Conservation (phyloP, 805 yeast genomes). For the Metschnikowia vanudenii region DNA sequence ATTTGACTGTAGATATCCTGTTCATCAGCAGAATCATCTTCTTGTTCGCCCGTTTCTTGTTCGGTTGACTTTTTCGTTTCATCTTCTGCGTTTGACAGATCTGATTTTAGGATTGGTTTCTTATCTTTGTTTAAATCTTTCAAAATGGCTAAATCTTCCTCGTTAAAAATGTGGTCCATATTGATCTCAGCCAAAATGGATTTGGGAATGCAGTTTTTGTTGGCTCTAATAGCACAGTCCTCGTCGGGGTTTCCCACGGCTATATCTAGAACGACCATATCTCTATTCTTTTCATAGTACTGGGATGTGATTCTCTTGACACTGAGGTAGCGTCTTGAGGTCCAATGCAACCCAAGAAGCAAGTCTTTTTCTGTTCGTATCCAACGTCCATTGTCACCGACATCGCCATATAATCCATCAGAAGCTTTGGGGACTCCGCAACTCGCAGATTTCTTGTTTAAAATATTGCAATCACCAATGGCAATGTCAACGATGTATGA, state of each 20-base stretch:
- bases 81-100: constrained; percentile 1
- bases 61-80: neutral
- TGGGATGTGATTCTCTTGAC: constrained; percentile 26
- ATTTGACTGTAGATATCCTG: too few species aligned
- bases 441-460: constrained; percentile 8
- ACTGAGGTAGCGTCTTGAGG: constrained; percentile 39
- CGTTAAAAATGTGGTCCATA: constrained; percentile 26
- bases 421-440: constrained; percentile 17
- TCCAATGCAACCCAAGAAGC: constrained; percentile 44
- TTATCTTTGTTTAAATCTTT: constrained; percentile 10
- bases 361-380: constrained; percentile 47
- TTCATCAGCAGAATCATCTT: neutral
- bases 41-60: neutral
- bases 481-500: constrained; percentile 41
- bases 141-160: constrained; percentile 21
- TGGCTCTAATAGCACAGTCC: constrained; percentile 38
- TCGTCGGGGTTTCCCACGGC: constrained; percentile 35
- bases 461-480: constrained; percentile 32
- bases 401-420: constrained; percentile 17
- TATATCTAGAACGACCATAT: constrained; percentile 38
- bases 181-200: constrained; percentile 31
- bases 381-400: constrained; percentile 35
- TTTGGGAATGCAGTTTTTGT: constrained; percentile 31
- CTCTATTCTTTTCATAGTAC: constrained; percentile 21
- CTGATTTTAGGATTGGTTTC: constrained; percentile 3